phyloP scores from a whole-genome alignment of 169 alveolate species.

The Cryptosporidium canis region DNA sequence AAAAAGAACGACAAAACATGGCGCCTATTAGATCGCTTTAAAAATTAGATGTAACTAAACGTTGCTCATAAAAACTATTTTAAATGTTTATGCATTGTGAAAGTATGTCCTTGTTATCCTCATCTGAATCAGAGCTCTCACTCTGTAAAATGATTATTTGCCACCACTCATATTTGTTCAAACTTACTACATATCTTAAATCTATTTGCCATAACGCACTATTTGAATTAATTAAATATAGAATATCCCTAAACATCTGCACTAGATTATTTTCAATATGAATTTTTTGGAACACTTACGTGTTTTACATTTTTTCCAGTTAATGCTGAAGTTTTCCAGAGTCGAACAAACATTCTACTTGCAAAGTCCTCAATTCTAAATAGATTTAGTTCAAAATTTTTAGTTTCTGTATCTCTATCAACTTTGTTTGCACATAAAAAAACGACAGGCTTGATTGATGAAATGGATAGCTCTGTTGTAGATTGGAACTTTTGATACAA shows the following conservation, averaged over 20 bases:
- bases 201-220: conserved; percentile 67
- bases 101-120: neutral
- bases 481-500: conserved; percentile 54
- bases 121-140: conserved; percentile 61
- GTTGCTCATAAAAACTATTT: neutral
- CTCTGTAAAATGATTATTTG: neutral
- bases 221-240: conserved; percentile 56
- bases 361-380: conserved; percentile 58
- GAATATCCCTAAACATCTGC: conserved; percentile 65
- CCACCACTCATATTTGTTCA: neutral
- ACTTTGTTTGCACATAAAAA: conserved; percentile 65
- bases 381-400: conserved; percentile 22
- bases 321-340: conserved; percentile 69
- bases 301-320: conserved; percentile 46
- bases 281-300: conserved; percentile 22
- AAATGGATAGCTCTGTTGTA: conserved; percentile 16
- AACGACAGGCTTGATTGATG: conserved; percentile 60
- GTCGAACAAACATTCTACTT: conserved; percentile 54
- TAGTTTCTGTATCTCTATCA: conserved; percentile 48
- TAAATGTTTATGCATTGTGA: conserved; percentile 38
- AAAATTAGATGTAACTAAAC: neutral
- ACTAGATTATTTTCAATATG: neutral
- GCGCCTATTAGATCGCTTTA: neutral
- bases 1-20: conserved; percentile 40
- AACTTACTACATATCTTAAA: conserved; percentile 62